These are phyloP conservation scores for Paecilomyces sp. DNA, from an alignment of 2,329 filamentous ascomycete species.

Conservation along the genomic window DNA sequence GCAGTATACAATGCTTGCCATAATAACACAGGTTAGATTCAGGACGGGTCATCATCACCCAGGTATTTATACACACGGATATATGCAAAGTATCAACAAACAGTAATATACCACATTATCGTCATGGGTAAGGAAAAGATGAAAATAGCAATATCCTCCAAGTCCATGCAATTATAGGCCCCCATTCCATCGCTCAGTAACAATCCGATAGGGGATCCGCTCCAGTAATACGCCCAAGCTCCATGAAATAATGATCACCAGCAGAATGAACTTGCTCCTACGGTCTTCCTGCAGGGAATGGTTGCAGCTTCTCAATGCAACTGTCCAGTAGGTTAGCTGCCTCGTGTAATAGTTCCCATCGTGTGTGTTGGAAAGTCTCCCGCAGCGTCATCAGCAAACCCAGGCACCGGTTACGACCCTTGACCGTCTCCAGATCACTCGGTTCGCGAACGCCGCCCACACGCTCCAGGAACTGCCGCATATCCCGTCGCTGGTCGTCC, in stretches of 20 bases:
- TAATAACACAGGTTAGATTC: neutral
- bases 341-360: conserved; percentile 89
- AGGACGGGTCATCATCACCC: neutral
- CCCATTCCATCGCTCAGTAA: neutral
- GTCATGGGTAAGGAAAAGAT: neutral
- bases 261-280: neutral
- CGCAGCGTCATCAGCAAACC: conserved; percentile 75
- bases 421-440: conserved; percentile 65
- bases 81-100: neutral
- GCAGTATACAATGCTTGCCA: neutral
- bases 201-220: neutral
- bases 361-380: conserved; percentile 71
- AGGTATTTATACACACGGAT: neutral
- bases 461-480: conserved; percentile 68
- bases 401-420: conserved; percentile 74
- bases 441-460: conserved; percentile 67
- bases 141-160: neutral
- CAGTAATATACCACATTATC: neutral
- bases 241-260: neutral
- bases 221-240: neutral
- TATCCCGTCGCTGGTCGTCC: conserved; percentile 64
- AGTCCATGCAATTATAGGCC: neutral
- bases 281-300: neutral
- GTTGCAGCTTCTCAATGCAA: conserved; percentile 60
- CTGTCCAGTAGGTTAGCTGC: conserved; percentile 72